These are phyloP conservation scores for Aspergillus wentii DNA, from an alignment of 495 filamentous ascomycete genomes.

Conservation along the genomic window DNA sequence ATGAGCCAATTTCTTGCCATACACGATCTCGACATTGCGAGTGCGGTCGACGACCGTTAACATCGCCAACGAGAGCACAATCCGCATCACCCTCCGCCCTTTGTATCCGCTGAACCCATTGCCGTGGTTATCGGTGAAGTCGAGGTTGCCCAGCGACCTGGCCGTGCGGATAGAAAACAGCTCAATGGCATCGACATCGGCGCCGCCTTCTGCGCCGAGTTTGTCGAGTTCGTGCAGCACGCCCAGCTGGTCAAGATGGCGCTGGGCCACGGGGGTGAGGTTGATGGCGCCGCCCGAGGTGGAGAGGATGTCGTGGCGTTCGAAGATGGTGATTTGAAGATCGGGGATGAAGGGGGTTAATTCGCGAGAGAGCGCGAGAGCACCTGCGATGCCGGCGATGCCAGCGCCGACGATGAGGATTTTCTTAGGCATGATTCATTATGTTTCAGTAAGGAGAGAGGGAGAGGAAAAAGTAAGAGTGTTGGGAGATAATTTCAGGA, in stretches of 20 bases:
- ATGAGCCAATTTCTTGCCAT: slow-evolving; percentile 33
- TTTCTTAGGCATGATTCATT: too few species aligned
- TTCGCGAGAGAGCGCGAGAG: slow-evolving; percentile 46
- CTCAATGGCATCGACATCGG: slow-evolving; percentile 49
- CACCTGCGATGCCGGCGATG: slow-evolving; percentile 50
- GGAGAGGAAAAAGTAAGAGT: too few species aligned
- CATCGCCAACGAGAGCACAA: slow-evolving; percentile 42
- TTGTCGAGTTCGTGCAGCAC: slow-evolving; percentile 40
- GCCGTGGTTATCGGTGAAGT: slow-evolving; percentile 32
- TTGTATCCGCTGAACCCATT: slow-evolving; percentile 40
- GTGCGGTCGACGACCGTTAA: slow-evolving; percentile 37
- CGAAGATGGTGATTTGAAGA: slow-evolving; percentile 49
- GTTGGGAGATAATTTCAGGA: too few species aligned
- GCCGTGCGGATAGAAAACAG: slow-evolving; percentile 49
- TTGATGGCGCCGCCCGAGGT: slow-evolving; percentile 60
- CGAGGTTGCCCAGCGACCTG: slow-evolving; percentile 36
- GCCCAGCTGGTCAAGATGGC: slow-evolving; percentile 52
- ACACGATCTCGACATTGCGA: slow-evolving; percentile 31
- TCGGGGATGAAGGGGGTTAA: slow-evolving; percentile 38
- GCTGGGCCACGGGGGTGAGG: slow-evolving; percentile 56
- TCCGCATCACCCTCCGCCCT: slow-evolving; percentile 43
- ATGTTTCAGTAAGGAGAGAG: too few species aligned
- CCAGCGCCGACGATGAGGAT: slow-evolving; percentile 52
- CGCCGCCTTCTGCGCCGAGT: slow-evolving; percentile 37
- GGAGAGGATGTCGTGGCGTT: slow-evolving; percentile 50